phyloP scores from a whole-genome alignment of 495 filamentous ascomycete species.

The Penicillium mononematosum region DNA sequence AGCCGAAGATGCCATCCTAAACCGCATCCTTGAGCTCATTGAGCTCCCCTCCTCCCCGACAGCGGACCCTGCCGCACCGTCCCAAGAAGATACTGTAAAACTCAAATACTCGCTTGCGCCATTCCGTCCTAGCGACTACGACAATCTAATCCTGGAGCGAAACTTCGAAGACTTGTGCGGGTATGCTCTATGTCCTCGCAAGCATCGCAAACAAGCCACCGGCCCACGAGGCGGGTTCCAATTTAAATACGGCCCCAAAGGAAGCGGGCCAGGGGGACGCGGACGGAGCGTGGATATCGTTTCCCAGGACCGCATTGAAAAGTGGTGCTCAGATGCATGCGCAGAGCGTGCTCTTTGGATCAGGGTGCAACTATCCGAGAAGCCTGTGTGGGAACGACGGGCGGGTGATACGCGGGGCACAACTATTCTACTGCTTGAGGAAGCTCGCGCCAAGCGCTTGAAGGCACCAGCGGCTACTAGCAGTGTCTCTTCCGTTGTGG shows the following conservation, averaged over 20 bases:
- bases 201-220: slow-evolving; percentile 47
- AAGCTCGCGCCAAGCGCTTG: slow-evolving; percentile 28
- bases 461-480: slow-evolving; percentile 14
- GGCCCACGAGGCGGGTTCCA: slow-evolving; percentile 42
- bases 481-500: slow-evolving; percentile 27
- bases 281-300: slow-evolving; percentile 57
- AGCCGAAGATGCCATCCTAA: slow-evolving; percentile 68
- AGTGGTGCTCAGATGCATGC: slow-evolving; percentile 85
- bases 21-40: slow-evolving; percentile 64
- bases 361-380: slow-evolving; percentile 77
- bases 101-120: slow-evolving; percentile 60
- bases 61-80: slow-evolving; percentile 58
- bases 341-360: slow-evolving; percentile 76
- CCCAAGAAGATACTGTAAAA: slow-evolving; percentile 49
- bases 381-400: slow-evolving; percentile 72
- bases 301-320: slow-evolving; percentile 66
- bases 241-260: slow-evolving; percentile 48
- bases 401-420: slow-evolving; percentile 38
- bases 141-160: slow-evolving; percentile 80
- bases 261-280: slow-evolving; percentile 51
- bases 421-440: slow-evolving; percentile 56
- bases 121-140: slow-evolving; percentile 87
- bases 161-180: slow-evolving; percentile 78
- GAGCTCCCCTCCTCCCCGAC: slow-evolving; percentile 53
- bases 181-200: slow-evolving; percentile 70